phyloP scores from a whole-genome alignment of 1,284 basidiomycete genomes.

The Chalciporus sp. region DNA sequence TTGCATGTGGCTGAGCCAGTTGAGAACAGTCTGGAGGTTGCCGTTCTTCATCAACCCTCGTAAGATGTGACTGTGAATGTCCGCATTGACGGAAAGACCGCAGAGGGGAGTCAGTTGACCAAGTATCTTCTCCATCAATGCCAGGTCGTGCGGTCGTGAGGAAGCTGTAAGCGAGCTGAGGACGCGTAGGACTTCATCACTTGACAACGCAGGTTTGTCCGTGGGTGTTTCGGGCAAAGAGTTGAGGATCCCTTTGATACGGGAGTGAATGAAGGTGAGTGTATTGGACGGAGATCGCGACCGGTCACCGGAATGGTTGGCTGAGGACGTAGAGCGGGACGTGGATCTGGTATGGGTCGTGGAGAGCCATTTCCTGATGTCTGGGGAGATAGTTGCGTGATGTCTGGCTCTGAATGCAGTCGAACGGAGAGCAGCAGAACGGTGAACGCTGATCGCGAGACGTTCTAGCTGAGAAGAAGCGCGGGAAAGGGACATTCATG shows the following conservation, averaged over 20 bases:
- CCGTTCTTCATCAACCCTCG: slow-evolving; percentile 46
- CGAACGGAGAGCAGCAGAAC: slow-evolving; percentile 16
- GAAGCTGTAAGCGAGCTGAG: slow-evolving; percentile 50
- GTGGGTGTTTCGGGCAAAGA: slow-evolving; percentile 24
- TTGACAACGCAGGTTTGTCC: slow-evolving; percentile 13
- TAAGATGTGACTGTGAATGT: slow-evolving; percentile 49
- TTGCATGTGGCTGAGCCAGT: slow-evolving; percentile 54
- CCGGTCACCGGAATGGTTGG: slow-evolving; percentile 6
- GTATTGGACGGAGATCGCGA: slow-evolving; percentile 18
- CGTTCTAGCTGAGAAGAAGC: slow-evolving; percentile 31
- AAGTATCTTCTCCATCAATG: slow-evolving; percentile 51
- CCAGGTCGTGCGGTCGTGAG: slow-evolving; percentile 49
- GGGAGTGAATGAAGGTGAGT: slow-evolving; percentile 23
- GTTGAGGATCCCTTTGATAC: slow-evolving; percentile 36
- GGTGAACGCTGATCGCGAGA: slow-evolving; percentile 27
- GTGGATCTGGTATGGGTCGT: slow-evolving; percentile 12
- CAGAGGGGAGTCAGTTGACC: slow-evolving; percentile 47
- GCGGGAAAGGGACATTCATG: slow-evolving; percentile 55
- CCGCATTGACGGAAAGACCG: slow-evolving; percentile 41
- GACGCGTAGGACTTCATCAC: slow-evolving; percentile 15
- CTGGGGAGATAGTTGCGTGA: slow-evolving; percentile 7
- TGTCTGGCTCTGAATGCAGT: slow-evolving; percentile 4
- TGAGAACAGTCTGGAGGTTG: slow-evolving; percentile 42
- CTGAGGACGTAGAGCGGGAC: slow-evolving; percentile 1
- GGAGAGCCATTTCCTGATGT: slow-evolving; percentile 26